Percentiles rank a stretch among this genome's conserved stretches.
These are phyloP conservation scores for Zygoascus bituminiphila DNA, from an alignment of 805 yeast species.

Conservation along the genomic window DNA sequence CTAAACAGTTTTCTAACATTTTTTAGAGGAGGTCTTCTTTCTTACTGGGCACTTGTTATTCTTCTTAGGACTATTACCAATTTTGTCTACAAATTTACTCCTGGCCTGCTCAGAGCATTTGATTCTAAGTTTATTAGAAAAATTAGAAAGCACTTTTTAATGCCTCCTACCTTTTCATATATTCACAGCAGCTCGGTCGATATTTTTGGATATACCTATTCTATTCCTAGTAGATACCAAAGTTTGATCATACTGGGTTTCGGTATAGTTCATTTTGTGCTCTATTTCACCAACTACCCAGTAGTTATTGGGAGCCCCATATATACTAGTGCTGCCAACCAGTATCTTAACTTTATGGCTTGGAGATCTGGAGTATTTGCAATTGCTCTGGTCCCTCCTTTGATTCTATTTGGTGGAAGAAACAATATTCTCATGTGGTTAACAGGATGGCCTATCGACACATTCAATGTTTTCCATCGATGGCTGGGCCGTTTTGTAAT, in stretches of 20 bases:
- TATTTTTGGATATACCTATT: slow-evolving; percentile 8
- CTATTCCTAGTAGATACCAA: slow-evolving; percentile 32
- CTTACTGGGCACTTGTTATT: slow-evolving; percentile 10
- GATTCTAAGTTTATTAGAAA: slow-evolving; percentile 14
- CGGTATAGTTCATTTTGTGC: slow-evolving; percentile 20
- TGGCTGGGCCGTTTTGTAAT: slow-evolving; percentile 52
- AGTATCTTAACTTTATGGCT: background rate
- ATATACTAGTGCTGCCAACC: background rate
- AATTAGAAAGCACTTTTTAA: slow-evolving; percentile 13
- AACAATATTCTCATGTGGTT: slow-evolving; percentile 57
- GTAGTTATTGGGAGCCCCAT: background rate
- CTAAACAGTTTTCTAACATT: background rate
- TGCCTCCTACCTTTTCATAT: slow-evolving; percentile 25
- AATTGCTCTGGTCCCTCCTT: slow-evolving; percentile 36
- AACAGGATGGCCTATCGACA: slow-evolving; percentile 54
- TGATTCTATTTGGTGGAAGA: slow-evolving; percentile 57
- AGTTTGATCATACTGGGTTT: slow-evolving; percentile 29
- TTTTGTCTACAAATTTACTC: slow-evolving; percentile 7
- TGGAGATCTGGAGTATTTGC: slow-evolving; percentile 30
- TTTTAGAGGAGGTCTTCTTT: slow-evolving; percentile 5
- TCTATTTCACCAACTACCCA: slow-evolving; percentile 17
- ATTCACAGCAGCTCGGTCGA: slow-evolving; percentile 16
- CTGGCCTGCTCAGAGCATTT: slow-evolving; percentile 10
- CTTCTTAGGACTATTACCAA: slow-evolving; percentile 5
- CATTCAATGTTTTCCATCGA: slow-evolving; percentile 54